Evolutionary conservation across 495 filamentous ascomycete species (phyloP), one percentile per base, ranked within the genome.

Genomic region (Tuber magnatum): DNA sequence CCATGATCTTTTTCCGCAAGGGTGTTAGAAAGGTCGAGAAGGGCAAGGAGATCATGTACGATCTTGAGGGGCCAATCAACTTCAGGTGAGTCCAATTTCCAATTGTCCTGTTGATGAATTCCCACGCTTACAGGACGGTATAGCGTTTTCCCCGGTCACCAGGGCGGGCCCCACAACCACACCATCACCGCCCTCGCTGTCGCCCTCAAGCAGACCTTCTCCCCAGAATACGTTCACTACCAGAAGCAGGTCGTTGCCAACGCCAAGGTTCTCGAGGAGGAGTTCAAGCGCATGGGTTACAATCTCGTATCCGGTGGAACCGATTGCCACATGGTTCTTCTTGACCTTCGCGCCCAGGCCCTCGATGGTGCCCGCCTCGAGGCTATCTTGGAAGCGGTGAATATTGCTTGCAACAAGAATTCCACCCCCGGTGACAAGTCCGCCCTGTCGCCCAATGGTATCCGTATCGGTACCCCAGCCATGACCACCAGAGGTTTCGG

Each of bases 1-100:
- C 96, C 83, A 99, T 99, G 96, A 99, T 99, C 86, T 99, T 99
- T 89, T 99, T 93, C 90, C 92, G 96, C 82, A 96, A 94, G 86
- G 96, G 96, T 82, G 92, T 97, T 72, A 90, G 94, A 81, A 92
- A 90, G 83, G 89, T 90, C 69, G 93, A 98, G 83, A 98, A 97
- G 89, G 92, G 93, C 80, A 95, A 97, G 87, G 90, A 97, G 85
- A 89, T 89, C 78, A 82, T 93, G 82, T 99, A 97, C 83, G 93
- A 99, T 83, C 90, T 99, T 51, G 96, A 98, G 87, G 87, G 88
- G 74, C 93, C 94, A 69, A 99, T 99, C 86, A 99, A 99, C 88
- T 94, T 97, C 86, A 80, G 77, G 80, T 81, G 77, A 73, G 73
- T 48, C 5, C 38, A 12, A 18, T 7, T 44, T 51, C 12, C n/a